Base-by-base conservation (phyloP, 805 yeast genomes). In the Phaffomyces thermotolerans region DNA sequence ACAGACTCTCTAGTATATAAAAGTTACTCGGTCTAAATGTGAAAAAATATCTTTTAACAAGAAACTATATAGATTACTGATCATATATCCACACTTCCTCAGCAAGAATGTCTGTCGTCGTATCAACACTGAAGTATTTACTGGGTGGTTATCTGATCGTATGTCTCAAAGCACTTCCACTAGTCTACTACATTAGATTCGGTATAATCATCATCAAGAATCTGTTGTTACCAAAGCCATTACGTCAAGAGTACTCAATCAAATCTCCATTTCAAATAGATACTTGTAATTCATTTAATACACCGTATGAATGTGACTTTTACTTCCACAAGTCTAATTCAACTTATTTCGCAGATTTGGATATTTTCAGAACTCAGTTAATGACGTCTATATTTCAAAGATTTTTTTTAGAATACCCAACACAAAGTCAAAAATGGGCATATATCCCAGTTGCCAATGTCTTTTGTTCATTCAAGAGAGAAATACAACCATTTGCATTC, bases 291-390 rank as follows among this genome's bases (percentile, higher is more conserved):
- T 74, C 89, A 0, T 77, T 76, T 47, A 84, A 84, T 25, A 81
- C 91, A 1, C 78, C 84, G 8, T 64, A 84, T 56, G 97, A 90
- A 58, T 79, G 87, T 57, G 97, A 90, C 62, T 75, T 85, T 67
- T 87, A 87, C 57, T 54, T 88, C 39, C 98, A 90, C 68, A 91
- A 90, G 66, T 78, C 84, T 44, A 91, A 91, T 60, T 79, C 91
- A 7, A 84, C 95, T 1, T 91, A 90, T 63, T 83, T 84, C 56
- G 65, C 71, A 17, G 97, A 90, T 52, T 67, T 87, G 58, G 97
- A 90, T 58, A 70, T 88, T 49, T 79, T 86, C 3, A 76, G 97
- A 58, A 71, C 84, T 8, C 77, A 79, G 44, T 62, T 81, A 43
- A 66, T 88, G 66, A 64, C 76, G 22, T 61, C 65, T 37, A 64